Conservation (phyloP, 108 stramenopile species). For the Schizochytrium sp. region DNA sequence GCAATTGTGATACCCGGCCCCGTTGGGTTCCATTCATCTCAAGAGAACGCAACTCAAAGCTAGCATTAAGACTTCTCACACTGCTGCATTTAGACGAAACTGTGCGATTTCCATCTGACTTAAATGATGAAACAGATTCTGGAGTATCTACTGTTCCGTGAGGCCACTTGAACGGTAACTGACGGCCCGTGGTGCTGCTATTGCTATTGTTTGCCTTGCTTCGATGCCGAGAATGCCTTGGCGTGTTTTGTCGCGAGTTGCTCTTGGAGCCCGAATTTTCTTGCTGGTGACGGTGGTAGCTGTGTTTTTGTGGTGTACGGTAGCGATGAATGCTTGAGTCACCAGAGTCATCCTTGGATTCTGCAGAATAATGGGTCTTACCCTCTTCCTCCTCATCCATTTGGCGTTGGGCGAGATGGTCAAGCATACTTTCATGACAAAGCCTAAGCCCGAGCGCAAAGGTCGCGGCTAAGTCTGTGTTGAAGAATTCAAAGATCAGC, state of each 20-base stretch:
- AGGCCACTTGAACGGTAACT: conserved; percentile 13
- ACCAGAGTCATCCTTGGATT: too few relatives aligned
- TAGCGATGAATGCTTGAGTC: too few relatives aligned
- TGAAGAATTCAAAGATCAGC: conserved; percentile 53
- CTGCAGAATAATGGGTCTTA: too few relatives aligned
- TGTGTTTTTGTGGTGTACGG: too few relatives aligned
- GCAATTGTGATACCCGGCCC: conserved; percentile 1
- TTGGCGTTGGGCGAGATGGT: neutral
- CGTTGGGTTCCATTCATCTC: neutral
- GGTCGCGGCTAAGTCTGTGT: conserved; percentile 9
- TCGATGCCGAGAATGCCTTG: too few relatives aligned
- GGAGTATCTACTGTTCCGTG: conserved; percentile 10
- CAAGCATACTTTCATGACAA: neutral
- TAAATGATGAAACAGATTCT: neutral
- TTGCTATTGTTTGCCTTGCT: too few relatives aligned
- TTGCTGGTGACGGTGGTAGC: too few relatives aligned
- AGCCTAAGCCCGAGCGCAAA: conserved; percentile 44
- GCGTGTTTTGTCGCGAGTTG: too few relatives aligned
- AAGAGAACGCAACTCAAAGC: conserved; percentile 46
- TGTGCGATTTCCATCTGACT: neutral
- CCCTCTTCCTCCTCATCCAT: too few relatives aligned
- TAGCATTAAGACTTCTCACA: conserved; percentile 32
- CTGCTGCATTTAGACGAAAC: neutral
- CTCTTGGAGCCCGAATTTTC: too few relatives aligned
- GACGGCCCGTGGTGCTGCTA: neutral